Percentiles rank a stretch among this genome's conserved stretches.
Conservation (phyloP, 2,329 filamentous ascomycete species). For the Periconia macrospinosa region DNA sequence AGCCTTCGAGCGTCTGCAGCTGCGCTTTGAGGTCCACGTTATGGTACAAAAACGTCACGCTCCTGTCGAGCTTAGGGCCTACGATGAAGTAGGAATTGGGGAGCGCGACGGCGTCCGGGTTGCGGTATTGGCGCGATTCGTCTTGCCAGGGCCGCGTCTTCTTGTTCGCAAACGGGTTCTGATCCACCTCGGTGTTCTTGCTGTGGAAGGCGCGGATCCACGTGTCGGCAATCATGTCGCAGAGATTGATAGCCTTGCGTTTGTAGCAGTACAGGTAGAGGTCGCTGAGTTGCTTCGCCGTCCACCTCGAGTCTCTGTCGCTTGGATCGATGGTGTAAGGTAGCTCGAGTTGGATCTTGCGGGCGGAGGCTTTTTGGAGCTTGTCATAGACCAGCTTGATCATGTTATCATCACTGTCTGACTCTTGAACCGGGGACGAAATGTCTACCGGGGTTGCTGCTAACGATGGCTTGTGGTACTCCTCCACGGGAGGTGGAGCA, state of each 20-base stretch:
- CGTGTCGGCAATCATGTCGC: slow-evolving; percentile 35
- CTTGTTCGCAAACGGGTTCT: not conserved
- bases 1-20: not conserved
- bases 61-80: not conserved
- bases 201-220: slow-evolving; percentile 38
- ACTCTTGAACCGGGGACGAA: not conserved
- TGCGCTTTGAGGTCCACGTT: not conserved
- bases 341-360: slow-evolving; percentile 15
- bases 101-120: too few relatives aligned
- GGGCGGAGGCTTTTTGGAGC: not conserved
- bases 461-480: not conserved
- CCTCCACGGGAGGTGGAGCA: not conserved
- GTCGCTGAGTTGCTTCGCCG: slow-evolving; percentile 18
- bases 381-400: slow-evolving; percentile 4
- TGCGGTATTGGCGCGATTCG: not conserved
- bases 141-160: not conserved
- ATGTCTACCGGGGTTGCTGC: not conserved
- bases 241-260: slow-evolving; percentile 16
- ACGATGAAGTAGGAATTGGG: not conserved
- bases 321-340: slow-evolving; percentile 9
- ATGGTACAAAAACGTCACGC: not conserved
- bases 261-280: slow-evolving; percentile 31
- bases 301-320: slow-evolving; percentile 16
- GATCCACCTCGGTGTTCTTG: slow-evolving; percentile 2
- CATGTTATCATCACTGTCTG: not conserved